Evolutionary conservation across 495 filamentous ascomycete genomes (phyloP).

Genomic region (Penicillium longicatenatum): DNA sequence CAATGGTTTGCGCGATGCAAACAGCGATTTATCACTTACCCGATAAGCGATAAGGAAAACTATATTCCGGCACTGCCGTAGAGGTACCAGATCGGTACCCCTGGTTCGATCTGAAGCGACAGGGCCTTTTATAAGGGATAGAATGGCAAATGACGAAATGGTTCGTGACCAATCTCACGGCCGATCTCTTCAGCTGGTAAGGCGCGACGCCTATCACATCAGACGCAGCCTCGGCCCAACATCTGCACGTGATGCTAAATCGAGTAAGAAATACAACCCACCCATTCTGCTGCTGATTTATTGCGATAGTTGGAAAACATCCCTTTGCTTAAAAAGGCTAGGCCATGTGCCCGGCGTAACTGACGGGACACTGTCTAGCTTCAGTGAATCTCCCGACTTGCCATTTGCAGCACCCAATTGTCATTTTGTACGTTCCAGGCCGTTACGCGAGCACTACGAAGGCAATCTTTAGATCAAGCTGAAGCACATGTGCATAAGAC

Average conservation of each 20-base stretch:
- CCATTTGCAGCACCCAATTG: too few relatives aligned
- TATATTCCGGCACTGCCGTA: not conserved
- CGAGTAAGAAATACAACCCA: not conserved
- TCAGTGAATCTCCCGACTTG: too few relatives aligned
- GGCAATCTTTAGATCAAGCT: too few relatives aligned
- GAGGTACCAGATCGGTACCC: not conserved
- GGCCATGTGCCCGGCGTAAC: too few relatives aligned
- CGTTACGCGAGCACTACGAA: too few relatives aligned
- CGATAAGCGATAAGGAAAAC: not conserved
- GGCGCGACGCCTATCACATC: not conserved
- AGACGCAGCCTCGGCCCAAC: not conserved
- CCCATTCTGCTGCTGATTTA: too few relatives aligned
- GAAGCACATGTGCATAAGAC: too few relatives aligned
- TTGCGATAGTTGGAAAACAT: too few relatives aligned
- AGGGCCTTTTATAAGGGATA: not conserved
- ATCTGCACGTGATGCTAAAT: not conserved
- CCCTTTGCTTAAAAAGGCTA: too few relatives aligned
- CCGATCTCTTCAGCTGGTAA: not conserved
- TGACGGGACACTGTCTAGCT: too few relatives aligned
- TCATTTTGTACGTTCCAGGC: too few relatives aligned
- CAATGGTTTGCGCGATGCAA: not conserved
- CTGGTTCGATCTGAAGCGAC: not conserved
- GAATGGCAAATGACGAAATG: not conserved
- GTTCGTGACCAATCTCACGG: not conserved
- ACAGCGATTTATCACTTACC: not conserved